Evolutionary conservation across 805 yeast species (phyloP).

Genomic region (Barnettozyma populi): DNA sequence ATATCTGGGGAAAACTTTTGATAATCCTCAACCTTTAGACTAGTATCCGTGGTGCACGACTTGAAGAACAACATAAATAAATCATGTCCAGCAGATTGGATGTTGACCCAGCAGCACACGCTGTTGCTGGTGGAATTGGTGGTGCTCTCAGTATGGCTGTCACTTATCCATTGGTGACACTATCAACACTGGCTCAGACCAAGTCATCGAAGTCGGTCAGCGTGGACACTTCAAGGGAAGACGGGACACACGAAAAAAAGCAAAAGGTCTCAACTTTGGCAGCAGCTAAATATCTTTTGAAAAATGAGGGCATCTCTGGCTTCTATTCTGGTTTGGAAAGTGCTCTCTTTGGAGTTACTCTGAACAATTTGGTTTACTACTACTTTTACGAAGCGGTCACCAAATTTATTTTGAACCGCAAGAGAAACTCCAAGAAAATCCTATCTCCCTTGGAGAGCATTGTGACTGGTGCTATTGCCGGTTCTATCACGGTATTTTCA

Average conservation of each 20-base stretch:
- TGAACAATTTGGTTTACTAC: conserved; percentile 85
- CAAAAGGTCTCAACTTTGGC: conserved; percentile 25
- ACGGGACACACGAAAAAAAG: conserved; percentile 14
- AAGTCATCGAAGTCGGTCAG: conserved; percentile 27
- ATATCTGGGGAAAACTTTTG: background rate
- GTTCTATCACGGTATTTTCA: conserved; percentile 72
- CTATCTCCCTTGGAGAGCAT: conserved; percentile 23
- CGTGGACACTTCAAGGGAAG: conserved; percentile 7
- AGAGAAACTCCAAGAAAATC: conserved; percentile 14
- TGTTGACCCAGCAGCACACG: conserved; percentile 54
- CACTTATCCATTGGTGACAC: conserved; percentile 84
- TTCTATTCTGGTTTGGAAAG: conserved; percentile 84
- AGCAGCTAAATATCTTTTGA: conserved; percentile 43
- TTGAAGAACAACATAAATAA: too few relatives aligned
- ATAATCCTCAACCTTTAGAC: too few relatives aligned
- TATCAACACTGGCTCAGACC: conserved; percentile 89
- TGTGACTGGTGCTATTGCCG: conserved; percentile 66
- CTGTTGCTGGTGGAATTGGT: conserved; percentile 92
- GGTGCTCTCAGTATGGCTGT: conserved; percentile 84
- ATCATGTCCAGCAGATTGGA: conserved; percentile 22
- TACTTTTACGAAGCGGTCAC: conserved; percentile 79
- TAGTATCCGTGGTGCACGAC: too few relatives aligned
- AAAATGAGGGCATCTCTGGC: conserved; percentile 59
- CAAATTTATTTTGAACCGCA: conserved; percentile 34
- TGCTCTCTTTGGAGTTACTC: conserved; percentile 78